Evolutionary conservation across 2,329 filamentous ascomycete species (phyloP).

Genomic region (Pseudogymnoascus sp.): DNA sequence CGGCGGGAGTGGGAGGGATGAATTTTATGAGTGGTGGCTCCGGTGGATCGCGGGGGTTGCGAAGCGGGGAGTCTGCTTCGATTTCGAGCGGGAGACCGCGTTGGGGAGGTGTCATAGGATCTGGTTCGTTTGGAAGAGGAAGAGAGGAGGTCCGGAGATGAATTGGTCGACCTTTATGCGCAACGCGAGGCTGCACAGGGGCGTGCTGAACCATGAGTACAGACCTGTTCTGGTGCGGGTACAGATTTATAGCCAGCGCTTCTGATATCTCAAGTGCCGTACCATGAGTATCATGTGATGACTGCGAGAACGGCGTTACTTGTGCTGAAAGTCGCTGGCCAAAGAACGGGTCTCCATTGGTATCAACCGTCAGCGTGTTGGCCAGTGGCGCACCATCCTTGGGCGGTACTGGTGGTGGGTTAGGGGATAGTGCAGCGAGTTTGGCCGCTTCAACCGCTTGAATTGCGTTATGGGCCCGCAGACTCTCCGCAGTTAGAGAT

Average conservation of each 20-base stretch:
- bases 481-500: conserved; percentile 50
- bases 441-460: conserved; percentile 17
- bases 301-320: conserved; percentile 54
- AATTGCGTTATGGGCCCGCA: conserved; percentile 43
- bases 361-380: conserved; percentile 36
- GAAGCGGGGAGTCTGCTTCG: conserved; percentile 52
- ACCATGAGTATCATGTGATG: conserved; percentile 52
- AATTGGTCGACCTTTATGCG: neutral
- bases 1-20: conserved; percentile 55
- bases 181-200: neutral
- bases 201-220: conserved; percentile 43
- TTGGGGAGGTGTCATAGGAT: conserved; percentile 45
- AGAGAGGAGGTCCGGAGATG: neutral
- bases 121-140: conserved; percentile 11
- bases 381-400: conserved; percentile 12
- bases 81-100: conserved; percentile 37
- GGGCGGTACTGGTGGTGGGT: neutral
- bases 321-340: conserved; percentile 45
- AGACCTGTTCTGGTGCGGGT: conserved; percentile 56
- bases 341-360: conserved; percentile 46
- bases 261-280: conserved; percentile 53
- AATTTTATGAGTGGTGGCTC: conserved; percentile 45
- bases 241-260: conserved; percentile 53
- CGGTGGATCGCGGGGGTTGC: conserved; percentile 52
- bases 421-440: conserved; percentile 1